These are phyloP conservation scores for Myxozyma udenii DNA, from an alignment of 805 yeast species.

Conservation along the genomic window DNA sequence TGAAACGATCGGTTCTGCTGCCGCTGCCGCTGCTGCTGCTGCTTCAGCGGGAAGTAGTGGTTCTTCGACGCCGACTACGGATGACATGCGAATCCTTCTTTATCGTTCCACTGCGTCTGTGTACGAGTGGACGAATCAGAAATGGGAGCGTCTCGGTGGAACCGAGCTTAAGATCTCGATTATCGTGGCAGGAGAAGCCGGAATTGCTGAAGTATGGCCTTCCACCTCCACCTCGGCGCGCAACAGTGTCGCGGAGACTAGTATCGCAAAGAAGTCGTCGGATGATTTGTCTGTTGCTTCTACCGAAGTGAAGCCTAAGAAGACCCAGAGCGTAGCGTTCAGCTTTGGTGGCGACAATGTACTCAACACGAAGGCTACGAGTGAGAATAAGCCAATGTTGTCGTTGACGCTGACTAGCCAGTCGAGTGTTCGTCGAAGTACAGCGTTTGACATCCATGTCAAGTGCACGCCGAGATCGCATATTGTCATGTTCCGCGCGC, in stretches of 20 bases:
- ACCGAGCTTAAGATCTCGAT: constrained; percentile 24
- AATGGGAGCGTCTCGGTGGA: constrained; percentile 27
- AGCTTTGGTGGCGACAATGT: constrained; percentile 15
- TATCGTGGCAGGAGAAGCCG: constrained; percentile 19
- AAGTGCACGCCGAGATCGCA: constrained; percentile 17
- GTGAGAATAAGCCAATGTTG: constrained; percentile 15
- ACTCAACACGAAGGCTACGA: not conserved
- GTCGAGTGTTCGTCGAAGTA: constrained; percentile 24
- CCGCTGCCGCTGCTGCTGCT: no score
- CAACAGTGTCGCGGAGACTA: not conserved
- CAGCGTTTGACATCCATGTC: constrained; percentile 31
- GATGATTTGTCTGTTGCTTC: not conserved
- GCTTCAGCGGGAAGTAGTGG: no score
- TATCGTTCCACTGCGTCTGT: constrained; percentile 28
- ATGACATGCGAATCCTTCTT: constrained; percentile 15
- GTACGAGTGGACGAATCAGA: constrained; percentile 27
- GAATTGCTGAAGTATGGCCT: constrained; percentile 30
- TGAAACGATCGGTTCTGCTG: no score
- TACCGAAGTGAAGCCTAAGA: constrained; percentile 1
- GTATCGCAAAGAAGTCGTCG: no score
- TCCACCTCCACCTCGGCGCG: not conserved
- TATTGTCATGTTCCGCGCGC: constrained; percentile 30
- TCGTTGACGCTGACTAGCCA: constrained; percentile 15
- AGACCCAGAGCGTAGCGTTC: constrained; percentile 15
- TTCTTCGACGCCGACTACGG: constrained; percentile 9